Conservation (phyloP, 208 protist species). For the Trypanosoma rangeli region DNA sequence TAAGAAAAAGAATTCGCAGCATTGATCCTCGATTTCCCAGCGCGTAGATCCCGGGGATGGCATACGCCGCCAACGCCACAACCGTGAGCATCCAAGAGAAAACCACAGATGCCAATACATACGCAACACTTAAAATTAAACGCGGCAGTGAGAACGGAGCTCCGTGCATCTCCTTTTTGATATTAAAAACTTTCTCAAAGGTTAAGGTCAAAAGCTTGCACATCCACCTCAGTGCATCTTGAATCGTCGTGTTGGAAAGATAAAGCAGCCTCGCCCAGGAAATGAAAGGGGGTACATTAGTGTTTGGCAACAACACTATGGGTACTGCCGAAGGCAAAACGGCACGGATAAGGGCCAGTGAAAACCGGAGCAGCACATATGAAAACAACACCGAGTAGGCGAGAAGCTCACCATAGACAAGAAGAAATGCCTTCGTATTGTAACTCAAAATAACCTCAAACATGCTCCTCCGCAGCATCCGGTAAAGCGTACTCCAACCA, state of each 20-base stretch:
- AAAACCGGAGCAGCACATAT: slow-evolving; percentile 9
- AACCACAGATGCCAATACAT: slow-evolving; percentile 15
- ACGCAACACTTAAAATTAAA: slow-evolving; percentile 15
- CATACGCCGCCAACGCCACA: slow-evolving; percentile 9
- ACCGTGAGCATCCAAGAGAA: slow-evolving; percentile 16
- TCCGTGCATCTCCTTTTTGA: slow-evolving; percentile 5
- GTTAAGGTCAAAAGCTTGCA: neutral
- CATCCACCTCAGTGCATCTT: neutral
- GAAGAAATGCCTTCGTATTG: slow-evolving; percentile 11
- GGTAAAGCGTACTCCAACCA: slow-evolving; percentile 12
- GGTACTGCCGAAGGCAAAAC: neutral
- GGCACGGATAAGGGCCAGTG: slow-evolving; percentile 2
- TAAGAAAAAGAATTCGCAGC: neutral
- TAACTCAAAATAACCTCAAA: slow-evolving; percentile 11
- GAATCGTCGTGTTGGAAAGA: slow-evolving; percentile 3
- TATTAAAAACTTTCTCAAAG: slow-evolving; percentile 19
- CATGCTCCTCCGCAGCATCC: neutral
- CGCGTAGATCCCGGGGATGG: slow-evolving; percentile 10
- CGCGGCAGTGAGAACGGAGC: neutral
- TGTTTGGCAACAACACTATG: neutral
- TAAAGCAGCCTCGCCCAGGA: slow-evolving; percentile 12
- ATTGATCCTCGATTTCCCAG: neutral
- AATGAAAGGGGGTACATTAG: neutral
- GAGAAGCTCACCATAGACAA: slow-evolving; percentile 14
- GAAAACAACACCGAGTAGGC: neutral